Evolutionary conservation across 345 rosid genomes (phyloP).

Genomic region (Alliaria petiolata): DNA sequence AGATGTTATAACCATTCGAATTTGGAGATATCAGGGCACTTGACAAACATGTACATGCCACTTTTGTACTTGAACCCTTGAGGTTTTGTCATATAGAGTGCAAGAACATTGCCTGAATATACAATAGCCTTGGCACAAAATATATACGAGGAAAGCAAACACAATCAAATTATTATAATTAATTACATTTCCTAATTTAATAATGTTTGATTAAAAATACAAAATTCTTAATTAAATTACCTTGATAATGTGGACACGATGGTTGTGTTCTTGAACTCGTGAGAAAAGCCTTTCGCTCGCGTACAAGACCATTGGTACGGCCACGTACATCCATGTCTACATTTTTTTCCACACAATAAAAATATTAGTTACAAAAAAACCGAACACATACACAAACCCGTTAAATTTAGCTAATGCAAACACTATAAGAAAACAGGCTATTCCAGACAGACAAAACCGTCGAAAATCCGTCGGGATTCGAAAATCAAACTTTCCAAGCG

Average conservation of each 20-base stretch:
- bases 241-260: slow-evolving; percentile 64
- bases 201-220: neutral
- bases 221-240: slow-evolving; percentile 25
- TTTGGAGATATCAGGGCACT: slow-evolving; percentile 72
- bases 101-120: slow-evolving; percentile 86
- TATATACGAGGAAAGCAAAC: neutral
- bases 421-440: too few relatives aligned
- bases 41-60: slow-evolving; percentile 91
- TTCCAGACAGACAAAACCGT: too few relatives aligned
- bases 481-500: too few relatives aligned
- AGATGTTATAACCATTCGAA: slow-evolving; percentile 61
- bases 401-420: neutral
- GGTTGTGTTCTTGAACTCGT: slow-evolving; percentile 46
- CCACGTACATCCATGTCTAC: slow-evolving; percentile 95
- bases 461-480: too few relatives aligned
- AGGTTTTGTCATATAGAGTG: slow-evolving; percentile 77
- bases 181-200: neutral
- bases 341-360: neutral
- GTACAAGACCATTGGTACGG: slow-evolving; percentile 50
- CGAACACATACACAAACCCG: neutral
- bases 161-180: neutral
- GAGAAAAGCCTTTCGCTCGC: slow-evolving; percentile 52
- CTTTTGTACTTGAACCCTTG: slow-evolving; percentile 75
- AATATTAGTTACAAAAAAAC: neutral
- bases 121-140: slow-evolving; percentile 56